These are phyloP conservation scores for Amphirosellinia nigrospora DNA, from an alignment of 495 filamentous ascomycete genomes.

Conservation along the genomic window DNA sequence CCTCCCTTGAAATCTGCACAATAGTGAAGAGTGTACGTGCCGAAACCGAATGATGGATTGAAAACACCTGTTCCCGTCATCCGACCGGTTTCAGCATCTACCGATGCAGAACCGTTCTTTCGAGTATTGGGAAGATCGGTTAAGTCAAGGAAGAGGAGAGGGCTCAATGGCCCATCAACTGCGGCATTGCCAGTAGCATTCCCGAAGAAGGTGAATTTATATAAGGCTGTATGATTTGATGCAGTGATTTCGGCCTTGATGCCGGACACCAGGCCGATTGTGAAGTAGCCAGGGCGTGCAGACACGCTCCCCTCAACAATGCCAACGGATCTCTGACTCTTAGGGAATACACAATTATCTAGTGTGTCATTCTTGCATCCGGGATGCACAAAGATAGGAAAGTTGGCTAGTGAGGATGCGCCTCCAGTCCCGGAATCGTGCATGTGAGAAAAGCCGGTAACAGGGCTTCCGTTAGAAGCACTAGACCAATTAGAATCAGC, in stretches of 20 bases:
- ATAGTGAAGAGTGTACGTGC: slow-evolving; percentile 62
- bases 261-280: slow-evolving; percentile 58
- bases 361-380: slow-evolving; percentile 64
- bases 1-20: slow-evolving; percentile 70
- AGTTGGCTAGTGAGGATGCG: slow-evolving; percentile 68
- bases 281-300: slow-evolving; percentile 69
- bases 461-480: slow-evolving; percentile 61
- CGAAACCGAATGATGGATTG: slow-evolving; percentile 68
- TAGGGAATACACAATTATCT: slow-evolving; percentile 64
- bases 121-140: slow-evolving; percentile 66
- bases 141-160: slow-evolving; percentile 65
- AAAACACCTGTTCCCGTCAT: slow-evolving; percentile 68
- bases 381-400: slow-evolving; percentile 69
- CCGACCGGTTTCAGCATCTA: slow-evolving; percentile 58
- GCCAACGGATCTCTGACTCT: slow-evolving; percentile 49
- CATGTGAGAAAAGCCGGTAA: slow-evolving; percentile 67
- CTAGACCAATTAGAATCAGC: slow-evolving; percentile 38
- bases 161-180: slow-evolving; percentile 53
- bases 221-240: slow-evolving; percentile 66
- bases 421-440: slow-evolving; percentile 74
- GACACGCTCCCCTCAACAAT: slow-evolving; percentile 57
- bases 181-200: slow-evolving; percentile 37
- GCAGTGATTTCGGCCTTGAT: slow-evolving; percentile 70
- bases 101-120: slow-evolving; percentile 59
- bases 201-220: slow-evolving; percentile 66